Evolutionary conservation across 2,329 filamentous ascomycete species (phyloP), one percentile per base, ranked within the genome.

Genomic region (Neonectria ditissima): DNA sequence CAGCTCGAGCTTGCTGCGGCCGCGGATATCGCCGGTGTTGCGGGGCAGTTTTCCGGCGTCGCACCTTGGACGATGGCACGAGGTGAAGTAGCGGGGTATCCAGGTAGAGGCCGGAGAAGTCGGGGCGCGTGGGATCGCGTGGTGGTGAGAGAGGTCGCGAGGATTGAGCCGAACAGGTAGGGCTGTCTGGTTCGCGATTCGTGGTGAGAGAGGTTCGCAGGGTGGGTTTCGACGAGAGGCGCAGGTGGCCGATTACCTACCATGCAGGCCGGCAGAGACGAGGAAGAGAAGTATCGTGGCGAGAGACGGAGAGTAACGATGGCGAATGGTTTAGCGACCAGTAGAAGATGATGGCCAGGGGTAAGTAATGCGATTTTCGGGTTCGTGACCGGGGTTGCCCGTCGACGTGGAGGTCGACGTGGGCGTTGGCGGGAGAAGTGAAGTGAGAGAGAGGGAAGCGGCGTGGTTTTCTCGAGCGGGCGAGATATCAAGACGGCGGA

Each of bases 401-500:
- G 47, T 34, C 16, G 47, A 18, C 47, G 24, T 18, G n/a, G 47
- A 11, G n/a, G 28, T 20, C 37, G 37, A 37, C 34, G 45, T 30
- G n/a, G 45, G 28, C 45, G 24, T 30, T n/a, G n/a, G n/a, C n/a
- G n/a, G 45, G 26, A 47, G 14, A 24, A 34, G 34, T 32, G 45
- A 14, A 50, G 18, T 32, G 28, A 32, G 9, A 50, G 24, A 50
- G 28, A 18, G 26, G 22, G 26, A 26, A 32, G 47, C 11, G 26
- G 26, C 22, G 34, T 41, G 32, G 34, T 41, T 55, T 43, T 45
- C 20, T 26, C 37, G 57, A 13, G 55, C 34, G 54, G 47, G 51
- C 20, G 62, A 57, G 20, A 48, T 34, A 32, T 22, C 47, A 41
- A 37, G 43, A 52, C 28, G 44, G 32, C 54, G 62, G 65, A 70